Percentiles rank a stretch among this genome's conserved stretches.
These are phyloP conservation scores for Cladophialophora immunda DNA, from an alignment of 2,329 filamentous ascomycete genomes.

Conservation along the genomic window DNA sequence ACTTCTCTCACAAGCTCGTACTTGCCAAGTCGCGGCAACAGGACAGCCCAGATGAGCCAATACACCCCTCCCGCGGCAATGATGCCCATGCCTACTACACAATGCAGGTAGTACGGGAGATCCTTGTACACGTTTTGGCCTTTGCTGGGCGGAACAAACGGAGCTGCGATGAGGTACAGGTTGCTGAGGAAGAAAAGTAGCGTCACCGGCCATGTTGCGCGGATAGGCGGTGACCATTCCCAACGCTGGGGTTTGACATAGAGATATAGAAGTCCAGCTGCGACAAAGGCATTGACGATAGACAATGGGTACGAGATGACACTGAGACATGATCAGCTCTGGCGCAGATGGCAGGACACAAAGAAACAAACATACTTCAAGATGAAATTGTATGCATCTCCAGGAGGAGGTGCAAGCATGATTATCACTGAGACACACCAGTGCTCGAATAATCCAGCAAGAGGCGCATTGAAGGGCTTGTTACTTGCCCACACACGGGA, in stretches of 20 bases:
- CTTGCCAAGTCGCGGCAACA: slow-evolving; percentile 54
- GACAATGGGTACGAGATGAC: slow-evolving; percentile 50
- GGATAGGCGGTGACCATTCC: slow-evolving; percentile 59
- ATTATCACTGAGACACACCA: slow-evolving; percentile 72
- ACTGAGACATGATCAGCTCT: slow-evolving; percentile 54
- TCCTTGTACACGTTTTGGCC: slow-evolving; percentile 61
- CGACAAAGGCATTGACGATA: slow-evolving; percentile 48
- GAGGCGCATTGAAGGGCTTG: slow-evolving; percentile 67
- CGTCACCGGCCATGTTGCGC: slow-evolving; percentile 59
- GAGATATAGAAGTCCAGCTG: slow-evolving; percentile 58
- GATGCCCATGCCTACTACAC: slow-evolving; percentile 61
- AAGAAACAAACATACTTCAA: slow-evolving; percentile 48
- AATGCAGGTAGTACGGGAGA: slow-evolving; percentile 64
- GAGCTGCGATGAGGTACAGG: slow-evolving; percentile 61
- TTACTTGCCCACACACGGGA: slow-evolving; percentile 74
- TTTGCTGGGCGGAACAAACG: slow-evolving; percentile 59
- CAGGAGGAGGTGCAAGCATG: slow-evolving; percentile 71
- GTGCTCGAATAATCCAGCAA: slow-evolving; percentile 64
- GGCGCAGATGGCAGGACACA: slow-evolving; percentile 39
- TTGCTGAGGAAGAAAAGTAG: slow-evolving; percentile 64
- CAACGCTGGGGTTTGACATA: slow-evolving; percentile 51
- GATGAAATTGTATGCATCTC: slow-evolving; percentile 72
- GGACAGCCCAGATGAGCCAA: slow-evolving; percentile 60
- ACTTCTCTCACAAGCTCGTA: slow-evolving; percentile 66
- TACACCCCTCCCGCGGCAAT: slow-evolving; percentile 61